Evolutionary conservation across 305 asterid species (phyloP).

Genomic region (Fraxinus xanthoxyloides): DNA sequence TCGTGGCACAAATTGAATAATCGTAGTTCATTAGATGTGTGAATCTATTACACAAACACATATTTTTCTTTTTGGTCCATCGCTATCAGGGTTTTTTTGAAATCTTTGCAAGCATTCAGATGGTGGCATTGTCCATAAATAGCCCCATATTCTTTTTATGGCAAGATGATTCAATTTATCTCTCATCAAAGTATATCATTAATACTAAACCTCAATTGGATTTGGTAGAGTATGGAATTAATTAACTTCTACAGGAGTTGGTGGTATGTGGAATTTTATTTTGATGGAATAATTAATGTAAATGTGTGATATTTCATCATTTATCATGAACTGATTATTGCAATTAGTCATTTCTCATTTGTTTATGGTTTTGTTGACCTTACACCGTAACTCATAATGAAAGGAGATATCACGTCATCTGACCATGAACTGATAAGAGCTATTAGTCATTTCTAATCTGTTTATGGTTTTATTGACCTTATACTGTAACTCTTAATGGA

Average conservation of each 20-base stretch:
- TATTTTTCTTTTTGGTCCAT: neutral
- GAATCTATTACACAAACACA: neutral
- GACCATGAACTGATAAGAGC: neutral
- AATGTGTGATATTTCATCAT: neutral
- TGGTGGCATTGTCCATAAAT: neutral
- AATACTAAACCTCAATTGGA: neutral
- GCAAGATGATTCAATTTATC: neutral
- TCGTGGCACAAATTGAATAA: neutral
- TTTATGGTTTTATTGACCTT: neutral
- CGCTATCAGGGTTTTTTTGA: neutral
- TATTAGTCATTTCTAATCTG: neutral
- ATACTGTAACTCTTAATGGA: neutral
- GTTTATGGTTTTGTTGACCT: neutral
- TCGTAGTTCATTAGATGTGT: neutral
- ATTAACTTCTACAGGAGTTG: neutral
- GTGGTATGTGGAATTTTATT: neutral
- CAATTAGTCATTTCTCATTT: neutral
- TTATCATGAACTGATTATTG: neutral
- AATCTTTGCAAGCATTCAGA: neutral
- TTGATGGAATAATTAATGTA: neutral
- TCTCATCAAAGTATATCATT: neutral
- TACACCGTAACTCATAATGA: neutral
- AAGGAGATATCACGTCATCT: neutral
- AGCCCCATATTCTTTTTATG: neutral
- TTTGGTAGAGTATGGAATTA: neutral